Conservation (phyloP, 306 rosid genomes). For the Prunus davidiana region DNA sequence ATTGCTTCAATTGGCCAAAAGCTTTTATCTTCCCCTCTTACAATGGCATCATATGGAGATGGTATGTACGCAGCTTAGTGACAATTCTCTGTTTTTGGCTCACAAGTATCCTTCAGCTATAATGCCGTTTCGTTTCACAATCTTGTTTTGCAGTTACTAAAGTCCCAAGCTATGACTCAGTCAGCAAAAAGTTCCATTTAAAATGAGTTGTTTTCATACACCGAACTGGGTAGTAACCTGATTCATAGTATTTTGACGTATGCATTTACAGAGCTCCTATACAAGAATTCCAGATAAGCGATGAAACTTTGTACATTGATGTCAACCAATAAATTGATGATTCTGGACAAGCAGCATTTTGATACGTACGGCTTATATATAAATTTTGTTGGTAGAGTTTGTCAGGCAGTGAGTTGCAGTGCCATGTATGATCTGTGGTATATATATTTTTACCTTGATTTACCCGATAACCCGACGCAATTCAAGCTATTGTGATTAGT, state of each 20-base stretch:
- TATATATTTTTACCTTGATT: constrained; percentile 32
- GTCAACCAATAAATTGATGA: constrained; percentile 37
- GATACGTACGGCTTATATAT: constrained; percentile 11
- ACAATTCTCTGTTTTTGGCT: background rate
- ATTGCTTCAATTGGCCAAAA: constrained; percentile 65
- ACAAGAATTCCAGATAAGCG: constrained; percentile 31
- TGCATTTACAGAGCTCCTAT: constrained; percentile 24
- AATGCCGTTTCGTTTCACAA: background rate
- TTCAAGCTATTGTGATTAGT: constrained; percentile 18
- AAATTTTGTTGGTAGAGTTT: background rate
- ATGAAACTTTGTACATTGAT: constrained; percentile 13
- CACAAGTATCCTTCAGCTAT: background rate
- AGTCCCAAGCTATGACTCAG: constrained; percentile 74
- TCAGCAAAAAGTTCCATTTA: constrained; percentile 64
- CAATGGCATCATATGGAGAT: constrained; percentile 93
- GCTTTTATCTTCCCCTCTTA: constrained; percentile 84
- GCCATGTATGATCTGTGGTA: background rate
- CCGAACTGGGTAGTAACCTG: constrained; percentile 10
- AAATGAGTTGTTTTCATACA: constrained; percentile 37
- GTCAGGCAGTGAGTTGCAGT: background rate
- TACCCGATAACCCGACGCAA: constrained; percentile 1
- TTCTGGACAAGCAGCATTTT: constrained; percentile 28
- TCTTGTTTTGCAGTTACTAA: constrained; percentile 54
- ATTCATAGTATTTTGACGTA: background rate
- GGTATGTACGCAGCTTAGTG: constrained; percentile 36